Conservation (phyloP, 1,284 basidiomycete species). For the Earliella scabrosa region DNA sequence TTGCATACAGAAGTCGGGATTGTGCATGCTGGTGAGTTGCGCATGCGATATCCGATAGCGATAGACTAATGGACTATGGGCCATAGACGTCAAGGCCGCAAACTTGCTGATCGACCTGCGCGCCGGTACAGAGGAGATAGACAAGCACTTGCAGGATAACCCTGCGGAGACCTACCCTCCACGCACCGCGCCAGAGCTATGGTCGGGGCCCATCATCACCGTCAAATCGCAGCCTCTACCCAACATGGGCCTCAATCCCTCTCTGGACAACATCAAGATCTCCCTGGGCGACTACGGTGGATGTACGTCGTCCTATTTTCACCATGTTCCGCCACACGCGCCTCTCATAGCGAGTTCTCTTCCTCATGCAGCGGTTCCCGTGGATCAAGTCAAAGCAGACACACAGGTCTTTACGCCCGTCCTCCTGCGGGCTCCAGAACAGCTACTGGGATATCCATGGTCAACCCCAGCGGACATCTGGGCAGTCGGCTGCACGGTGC, state of each 20-base stretch:
- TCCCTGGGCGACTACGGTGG: slow-evolving; percentile 8
- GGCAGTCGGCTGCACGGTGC: slow-evolving; percentile 19
- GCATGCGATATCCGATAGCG: too few relatives aligned
- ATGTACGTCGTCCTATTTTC: slow-evolving; percentile 6
- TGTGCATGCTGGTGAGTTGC: slow-evolving; percentile 21
- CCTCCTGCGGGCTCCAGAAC: slow-evolving; percentile 11
- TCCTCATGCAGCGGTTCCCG: neutral
- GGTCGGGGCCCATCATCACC: slow-evolving; percentile 1
- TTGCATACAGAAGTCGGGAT: slow-evolving; percentile 14
- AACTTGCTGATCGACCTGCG: slow-evolving; percentile 1
- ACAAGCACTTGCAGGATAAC: neutral
- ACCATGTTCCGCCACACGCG: too few relatives aligned
- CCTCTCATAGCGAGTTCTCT: too few relatives aligned
- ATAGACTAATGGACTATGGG: too few relatives aligned
- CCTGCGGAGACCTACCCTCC: slow-evolving; percentile 5
- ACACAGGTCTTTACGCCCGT: neutral
- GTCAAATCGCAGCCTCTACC: slow-evolving; percentile 12
- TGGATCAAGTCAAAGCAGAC: neutral
- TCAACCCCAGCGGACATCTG: slow-evolving; percentile 17
- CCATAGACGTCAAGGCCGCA: slow-evolving; percentile 1
- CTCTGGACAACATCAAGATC: slow-evolving; percentile 8
- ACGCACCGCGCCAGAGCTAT: neutral
- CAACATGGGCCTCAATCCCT: slow-evolving; percentile 2
- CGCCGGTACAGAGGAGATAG: neutral
- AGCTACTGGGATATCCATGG: slow-evolving; percentile 6